These are phyloP conservation scores for Trichoderma simmonsii DNA, from an alignment of 2,329 filamentous ascomycete genomes.

Conservation along the genomic window DNA sequence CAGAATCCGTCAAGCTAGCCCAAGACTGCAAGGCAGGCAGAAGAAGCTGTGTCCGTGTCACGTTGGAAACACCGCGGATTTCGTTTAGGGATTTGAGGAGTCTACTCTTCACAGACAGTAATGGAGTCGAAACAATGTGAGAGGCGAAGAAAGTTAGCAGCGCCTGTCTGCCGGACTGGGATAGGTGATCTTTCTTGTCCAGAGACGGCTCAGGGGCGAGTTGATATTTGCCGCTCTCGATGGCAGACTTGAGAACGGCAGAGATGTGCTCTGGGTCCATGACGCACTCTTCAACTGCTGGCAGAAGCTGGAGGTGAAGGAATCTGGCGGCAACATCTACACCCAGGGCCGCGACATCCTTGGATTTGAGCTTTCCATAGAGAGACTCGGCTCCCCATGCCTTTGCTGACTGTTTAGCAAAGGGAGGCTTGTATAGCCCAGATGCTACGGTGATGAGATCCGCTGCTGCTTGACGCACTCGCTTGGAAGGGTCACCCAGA, in stretches of 20 bases:
- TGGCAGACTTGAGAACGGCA: constrained; percentile 51
- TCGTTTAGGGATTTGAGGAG: constrained; percentile 71
- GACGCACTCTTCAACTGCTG: constrained; percentile 78
- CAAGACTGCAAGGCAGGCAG: constrained; percentile 71
- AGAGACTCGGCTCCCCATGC: constrained; percentile 62
- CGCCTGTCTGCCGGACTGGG: constrained; percentile 59
- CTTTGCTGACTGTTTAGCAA: constrained; percentile 38
- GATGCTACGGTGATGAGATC: constrained; percentile 60
- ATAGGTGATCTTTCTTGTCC: constrained; percentile 54
- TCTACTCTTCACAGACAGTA: constrained; percentile 65
- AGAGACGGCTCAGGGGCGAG: constrained; percentile 33
- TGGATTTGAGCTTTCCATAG: constrained; percentile 54
- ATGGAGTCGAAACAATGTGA: constrained; percentile 67
- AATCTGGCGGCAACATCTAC: constrained; percentile 58
- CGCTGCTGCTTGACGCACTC: constrained; percentile 72
- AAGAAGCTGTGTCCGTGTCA: constrained; percentile 69
- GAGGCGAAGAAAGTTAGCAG: constrained; percentile 70
- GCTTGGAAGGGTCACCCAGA: constrained; percentile 70
- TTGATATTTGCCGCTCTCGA: constrained; percentile 42
- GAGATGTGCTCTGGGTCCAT: constrained; percentile 72
- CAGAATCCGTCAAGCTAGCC: constrained; percentile 52
- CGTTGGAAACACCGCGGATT: constrained; percentile 67
- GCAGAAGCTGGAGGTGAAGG: constrained; percentile 64
- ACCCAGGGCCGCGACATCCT: constrained; percentile 56
- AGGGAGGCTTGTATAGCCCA: constrained; percentile 41